Evolutionary conservation across 2,329 filamentous ascomycete genomes (phyloP).

Genomic region (Xylariaceae sp.): DNA sequence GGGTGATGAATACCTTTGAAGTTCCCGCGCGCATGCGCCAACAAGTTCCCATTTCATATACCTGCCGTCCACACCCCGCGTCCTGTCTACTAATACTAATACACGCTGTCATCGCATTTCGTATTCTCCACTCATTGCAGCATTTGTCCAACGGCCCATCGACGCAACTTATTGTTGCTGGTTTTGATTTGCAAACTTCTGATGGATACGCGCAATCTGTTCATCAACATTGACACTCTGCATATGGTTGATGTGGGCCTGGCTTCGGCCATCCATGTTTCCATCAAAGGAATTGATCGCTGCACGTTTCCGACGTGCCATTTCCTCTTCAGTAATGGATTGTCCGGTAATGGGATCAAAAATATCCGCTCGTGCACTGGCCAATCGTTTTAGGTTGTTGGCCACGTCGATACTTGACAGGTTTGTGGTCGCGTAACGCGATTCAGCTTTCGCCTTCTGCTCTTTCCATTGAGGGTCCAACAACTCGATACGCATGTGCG

Average conservation of each 20-base stretch:
- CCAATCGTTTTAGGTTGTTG: slow-evolving; percentile 91
- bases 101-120: neutral
- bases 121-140: neutral
- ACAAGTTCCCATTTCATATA: neutral
- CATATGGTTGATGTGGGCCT: slow-evolving; percentile 51
- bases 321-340: slow-evolving; percentile 65
- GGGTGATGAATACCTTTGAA: slow-evolving; percentile 27
- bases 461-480: slow-evolving; percentile 95
- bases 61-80: neutral
- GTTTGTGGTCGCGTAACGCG: slow-evolving; percentile 79
- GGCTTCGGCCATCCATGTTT: slow-evolving; percentile 53
- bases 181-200: slow-evolving; percentile 45
- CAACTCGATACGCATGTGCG: slow-evolving; percentile 92
- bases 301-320: slow-evolving; percentile 68
- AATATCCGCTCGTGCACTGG: slow-evolving; percentile 79
- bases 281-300: slow-evolving; percentile 62
- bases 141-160: neutral
- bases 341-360: slow-evolving; percentile 71
- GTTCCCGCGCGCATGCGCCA: slow-evolving; percentile 7
- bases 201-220: slow-evolving; percentile 64
- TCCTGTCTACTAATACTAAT: neutral
- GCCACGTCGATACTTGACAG: slow-evolving; percentile 81
- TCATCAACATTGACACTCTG: slow-evolving; percentile 75
- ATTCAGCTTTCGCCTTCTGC: slow-evolving; percentile 83
- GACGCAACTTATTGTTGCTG: slow-evolving; percentile 16